phyloP scores from a whole-genome alignment of 2,329 filamentous ascomycete species.

The Graphiopsis chlorocephala region DNA sequence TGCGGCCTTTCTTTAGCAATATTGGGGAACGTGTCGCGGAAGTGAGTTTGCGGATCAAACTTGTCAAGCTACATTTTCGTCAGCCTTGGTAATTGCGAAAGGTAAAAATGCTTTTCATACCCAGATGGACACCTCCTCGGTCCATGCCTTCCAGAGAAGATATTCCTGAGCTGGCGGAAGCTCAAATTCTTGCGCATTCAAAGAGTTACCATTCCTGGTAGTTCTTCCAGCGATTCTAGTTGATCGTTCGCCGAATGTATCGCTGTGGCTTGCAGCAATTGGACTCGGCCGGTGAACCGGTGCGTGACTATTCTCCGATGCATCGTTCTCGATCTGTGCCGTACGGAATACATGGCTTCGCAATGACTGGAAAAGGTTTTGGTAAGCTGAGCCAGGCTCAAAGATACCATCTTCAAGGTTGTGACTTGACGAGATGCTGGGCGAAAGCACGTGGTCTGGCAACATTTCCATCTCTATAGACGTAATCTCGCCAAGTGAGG shows the following conservation, averaged over 20 bases:
- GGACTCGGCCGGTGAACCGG: background rate
- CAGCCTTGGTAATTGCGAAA: background rate
- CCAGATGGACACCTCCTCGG: conserved; percentile 51
- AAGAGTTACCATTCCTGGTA: background rate
- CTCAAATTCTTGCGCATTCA: conserved; percentile 19
- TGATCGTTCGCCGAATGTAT: background rate
- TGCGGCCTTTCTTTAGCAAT: conserved; percentile 44
- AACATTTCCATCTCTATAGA: background rate
- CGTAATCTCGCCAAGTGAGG: background rate
- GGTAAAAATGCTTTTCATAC: background rate
- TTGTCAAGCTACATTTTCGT: conserved; percentile 47
- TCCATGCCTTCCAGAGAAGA: conserved; percentile 38
- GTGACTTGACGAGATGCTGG: conserved; percentile 4
- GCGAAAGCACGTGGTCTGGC: background rate
- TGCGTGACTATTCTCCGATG: background rate
- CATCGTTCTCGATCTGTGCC: conserved; percentile 3
- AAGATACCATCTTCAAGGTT: conserved; percentile 20
- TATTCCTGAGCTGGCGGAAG: conserved; percentile 18
- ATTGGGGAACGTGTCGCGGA: conserved; percentile 48
- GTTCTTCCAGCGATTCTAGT: background rate
- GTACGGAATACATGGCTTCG: conserved; percentile 19
- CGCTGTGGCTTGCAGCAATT: background rate
- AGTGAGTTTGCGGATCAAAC: conserved; percentile 50
- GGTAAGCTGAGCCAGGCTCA: conserved; percentile 19
- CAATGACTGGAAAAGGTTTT: conserved; percentile 18